These are phyloP conservation scores for Epichloe festucae DNA, from an alignment of 2,329 filamentous ascomycete species.

Conservation along the genomic window DNA sequence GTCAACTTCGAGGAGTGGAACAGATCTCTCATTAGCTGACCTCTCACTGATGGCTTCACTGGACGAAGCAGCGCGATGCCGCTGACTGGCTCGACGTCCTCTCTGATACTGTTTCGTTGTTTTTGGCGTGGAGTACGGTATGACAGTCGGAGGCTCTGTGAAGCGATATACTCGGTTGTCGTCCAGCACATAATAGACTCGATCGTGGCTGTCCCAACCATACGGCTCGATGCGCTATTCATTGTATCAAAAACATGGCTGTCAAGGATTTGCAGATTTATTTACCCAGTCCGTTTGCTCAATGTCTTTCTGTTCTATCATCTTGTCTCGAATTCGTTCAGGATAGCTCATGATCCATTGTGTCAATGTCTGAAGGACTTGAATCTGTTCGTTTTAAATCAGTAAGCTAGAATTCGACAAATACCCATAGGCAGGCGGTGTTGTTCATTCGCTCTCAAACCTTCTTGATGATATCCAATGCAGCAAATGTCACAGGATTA, in stretches of 20 bases:
- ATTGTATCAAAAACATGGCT: constrained; percentile 8
- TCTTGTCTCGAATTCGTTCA: constrained; percentile 73
- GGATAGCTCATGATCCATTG: constrained; percentile 81
- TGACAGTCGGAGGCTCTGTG: constrained; percentile 55
- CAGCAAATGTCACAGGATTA: constrained; percentile 56
- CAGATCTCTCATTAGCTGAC: constrained; percentile 14
- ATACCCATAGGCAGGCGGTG: background rate
- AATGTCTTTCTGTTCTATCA: constrained; percentile 67
- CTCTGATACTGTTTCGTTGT: constrained; percentile 40
- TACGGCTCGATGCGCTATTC: constrained; percentile 61
- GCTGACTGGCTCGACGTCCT: constrained; percentile 55
- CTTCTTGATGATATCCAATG: constrained; percentile 75
- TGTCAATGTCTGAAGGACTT: constrained; percentile 75
- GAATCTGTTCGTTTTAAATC: constrained; percentile 34
- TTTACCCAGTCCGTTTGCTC: constrained; percentile 78
- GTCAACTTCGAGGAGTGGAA: constrained; percentile 16
- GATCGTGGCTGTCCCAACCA: constrained; percentile 80
- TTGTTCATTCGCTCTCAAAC: constrained; percentile 25
- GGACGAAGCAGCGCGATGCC: constrained; percentile 43
- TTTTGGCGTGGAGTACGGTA: constrained; percentile 52
- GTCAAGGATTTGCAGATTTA: constrained; percentile 5
- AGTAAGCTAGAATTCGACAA: background rate
- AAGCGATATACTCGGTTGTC: constrained; percentile 87
- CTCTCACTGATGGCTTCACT: constrained; percentile 15
- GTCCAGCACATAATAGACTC: constrained; percentile 80